Conservation (phyloP, 192 early-diverging fungal species). For the Entrophospora sp. region DNA sequence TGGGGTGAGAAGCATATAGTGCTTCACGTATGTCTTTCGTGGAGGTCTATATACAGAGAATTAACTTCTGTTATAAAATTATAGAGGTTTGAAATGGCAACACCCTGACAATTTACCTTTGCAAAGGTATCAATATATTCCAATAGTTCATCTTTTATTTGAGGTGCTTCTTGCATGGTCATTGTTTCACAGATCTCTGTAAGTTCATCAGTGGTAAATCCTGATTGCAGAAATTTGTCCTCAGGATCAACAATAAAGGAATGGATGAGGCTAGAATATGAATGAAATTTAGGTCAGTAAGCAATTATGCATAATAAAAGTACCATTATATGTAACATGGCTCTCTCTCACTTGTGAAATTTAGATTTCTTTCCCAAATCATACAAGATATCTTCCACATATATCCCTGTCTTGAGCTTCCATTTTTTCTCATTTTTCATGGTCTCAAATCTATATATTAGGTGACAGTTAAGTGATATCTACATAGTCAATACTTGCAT, state of each 20-base stretch:
- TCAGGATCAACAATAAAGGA: slow-evolving; percentile 18
- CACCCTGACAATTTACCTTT: slow-evolving; percentile 10
- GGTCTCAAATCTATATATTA: slow-evolving; percentile 11
- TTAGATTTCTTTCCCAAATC: slow-evolving; percentile 21
- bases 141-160: slow-evolving; percentile 20
- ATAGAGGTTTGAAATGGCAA: not conserved
- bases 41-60: slow-evolving; percentile 10
- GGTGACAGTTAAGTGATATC: no score
- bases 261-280: slow-evolving; percentile 22
- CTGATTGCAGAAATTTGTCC: slow-evolving; percentile 14
- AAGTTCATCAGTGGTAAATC: slow-evolving; percentile 18
- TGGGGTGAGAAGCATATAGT: slow-evolving; percentile 16
- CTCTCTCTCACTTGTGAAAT: slow-evolving; percentile 21
- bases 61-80: slow-evolving; percentile 10
- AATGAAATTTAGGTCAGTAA: slow-evolving; percentile 3
- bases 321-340: slow-evolving; percentile 11
- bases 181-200: slow-evolving; percentile 16
- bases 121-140: slow-evolving; percentile 21
- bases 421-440: slow-evolving; percentile 21
- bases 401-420: slow-evolving; percentile 18
- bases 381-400: slow-evolving; percentile 23
- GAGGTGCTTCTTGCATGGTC: slow-evolving; percentile 14
- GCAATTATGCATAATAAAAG: not conserved
- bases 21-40: slow-evolving; percentile 21
- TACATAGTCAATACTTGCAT: no score